Evolutionary conservation across 306 rosid genomes (phyloP).

Genomic region (Heteromeles arbutifolia): DNA sequence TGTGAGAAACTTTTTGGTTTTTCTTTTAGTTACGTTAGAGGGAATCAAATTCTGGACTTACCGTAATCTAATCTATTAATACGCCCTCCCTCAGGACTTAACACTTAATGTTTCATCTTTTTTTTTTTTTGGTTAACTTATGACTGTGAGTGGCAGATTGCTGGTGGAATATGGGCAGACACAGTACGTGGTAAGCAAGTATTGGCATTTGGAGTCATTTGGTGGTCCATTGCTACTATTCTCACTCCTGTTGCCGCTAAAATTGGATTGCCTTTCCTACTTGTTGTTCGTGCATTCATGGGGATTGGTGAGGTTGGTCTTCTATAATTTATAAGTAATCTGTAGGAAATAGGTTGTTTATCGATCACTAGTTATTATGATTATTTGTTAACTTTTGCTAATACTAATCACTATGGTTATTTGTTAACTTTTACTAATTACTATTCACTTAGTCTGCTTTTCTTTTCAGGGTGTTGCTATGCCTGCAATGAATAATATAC

Average conservation of each 20-base stretch:
- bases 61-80: neutral
- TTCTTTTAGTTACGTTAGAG: neutral
- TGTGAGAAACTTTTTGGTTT: neutral
- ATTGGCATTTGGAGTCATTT: conserved; percentile 81
- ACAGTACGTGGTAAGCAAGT: conserved; percentile 91
- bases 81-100: neutral
- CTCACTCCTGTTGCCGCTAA: conserved; percentile 95
- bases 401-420: neutral
- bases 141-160: conserved; percentile 55
- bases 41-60: neutral
- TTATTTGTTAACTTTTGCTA: neutral
- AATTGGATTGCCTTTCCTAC: conserved; percentile 84
- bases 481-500: conserved; percentile 99
- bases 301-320: conserved; percentile 91
- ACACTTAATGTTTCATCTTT: neutral
- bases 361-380: neutral
- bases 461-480: conserved; percentile 86
- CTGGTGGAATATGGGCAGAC: conserved; percentile 99
- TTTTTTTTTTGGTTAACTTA: neutral
- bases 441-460: conserved; percentile 13
- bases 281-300: conserved; percentile 89
- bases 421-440: neutral
- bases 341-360: neutral
- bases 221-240: conserved; percentile 90
- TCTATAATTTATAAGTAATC: neutral